Base-by-base conservation (phyloP, 345 rosid genomes). In the Salix brachista region DNA sequence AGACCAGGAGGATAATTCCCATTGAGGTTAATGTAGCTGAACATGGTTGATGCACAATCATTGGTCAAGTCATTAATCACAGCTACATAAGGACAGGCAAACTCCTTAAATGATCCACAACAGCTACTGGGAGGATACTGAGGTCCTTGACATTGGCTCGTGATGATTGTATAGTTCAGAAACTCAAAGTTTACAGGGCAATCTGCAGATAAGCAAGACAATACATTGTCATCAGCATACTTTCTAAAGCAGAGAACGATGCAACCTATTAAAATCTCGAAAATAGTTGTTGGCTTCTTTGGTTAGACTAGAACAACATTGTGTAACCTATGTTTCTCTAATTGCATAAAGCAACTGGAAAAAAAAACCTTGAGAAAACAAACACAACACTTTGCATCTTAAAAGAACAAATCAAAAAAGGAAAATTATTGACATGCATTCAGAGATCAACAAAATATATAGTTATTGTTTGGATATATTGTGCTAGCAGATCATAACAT, bases 41-140 rank as follows among this genome's bases (percentile, higher is more conserved):
- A 80, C 83, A 80, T 76, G 56, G 48, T 80, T 58, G 80, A 60
- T 14, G 83, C 83, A n/a, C 83, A 80, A 21, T 76, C 80, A 72
- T 60, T 80, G 19, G 80, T 72, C 52, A 67, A 19, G 77, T 80
- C 83, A 61, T 72, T 80, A 23, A 80, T 0, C 28, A 66, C 70
- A 30, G 36, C 74, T 2, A 48, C 34, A 18, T 32, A 76, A 18
- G 83, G 83, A 54, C 83, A 80, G n/a, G 80, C 77, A 48, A 80
- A 72, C 2, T 76, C 77, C 69, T 80, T 80, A 36, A 80, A 69
- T 13, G 81, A 16, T 32, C 21, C 32, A 61, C 81, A 79, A 12
- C 81, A 79, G 30, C 11, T 11, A n/a, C 36, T 34, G 3, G 78
- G 81, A 28, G 65, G 13, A 64, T 79, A 79, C 13, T 25, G 2